These are phyloP conservation scores for Ophiocordyceps camponoti-leonardi DNA, from an alignment of 2,329 filamentous ascomycete species.

Conservation along the genomic window DNA sequence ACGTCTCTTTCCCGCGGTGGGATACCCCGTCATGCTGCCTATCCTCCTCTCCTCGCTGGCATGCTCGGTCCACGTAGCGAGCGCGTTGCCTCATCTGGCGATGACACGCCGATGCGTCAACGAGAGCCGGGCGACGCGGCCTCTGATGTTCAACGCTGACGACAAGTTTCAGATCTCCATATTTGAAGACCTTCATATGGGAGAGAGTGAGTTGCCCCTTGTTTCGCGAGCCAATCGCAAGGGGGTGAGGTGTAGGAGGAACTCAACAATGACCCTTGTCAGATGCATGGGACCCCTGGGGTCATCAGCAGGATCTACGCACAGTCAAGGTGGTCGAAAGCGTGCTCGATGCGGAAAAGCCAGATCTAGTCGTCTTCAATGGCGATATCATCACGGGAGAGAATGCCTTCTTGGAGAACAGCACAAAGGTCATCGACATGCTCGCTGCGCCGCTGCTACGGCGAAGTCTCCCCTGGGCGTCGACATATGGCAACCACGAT, in stretches of 20 bases:
- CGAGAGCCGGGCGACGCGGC: neutral
- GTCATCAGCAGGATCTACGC: constrained; percentile 35
- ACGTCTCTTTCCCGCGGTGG: neutral
- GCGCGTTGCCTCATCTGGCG: neutral
- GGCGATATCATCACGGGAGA: constrained; percentile 58
- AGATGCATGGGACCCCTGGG: constrained; percentile 28
- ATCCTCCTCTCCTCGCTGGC: neutral
- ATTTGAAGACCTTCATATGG: constrained; percentile 56
- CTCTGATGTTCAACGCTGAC: constrained; percentile 18
- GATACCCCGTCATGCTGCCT: neutral
- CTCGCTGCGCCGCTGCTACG: constrained; percentile 40
- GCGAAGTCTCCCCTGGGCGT: constrained; percentile 41
- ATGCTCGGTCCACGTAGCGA: neutral
- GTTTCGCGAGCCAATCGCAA: neutral
- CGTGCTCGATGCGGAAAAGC: constrained; percentile 37
- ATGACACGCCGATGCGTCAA: neutral
- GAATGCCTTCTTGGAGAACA: constrained; percentile 35
- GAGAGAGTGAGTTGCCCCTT: constrained; percentile 37
- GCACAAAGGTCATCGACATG: constrained; percentile 37
- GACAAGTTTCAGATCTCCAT: constrained; percentile 37
- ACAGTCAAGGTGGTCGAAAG: constrained; percentile 37
- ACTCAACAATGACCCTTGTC: neutral
- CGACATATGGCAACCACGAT: constrained; percentile 59
- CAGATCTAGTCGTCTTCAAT: constrained; percentile 49
- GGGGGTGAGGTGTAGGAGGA: too few relatives aligned